phyloP scores from a whole-genome alignment of 1,139 yeast species.

The Candida frijolesensis region DNA sequence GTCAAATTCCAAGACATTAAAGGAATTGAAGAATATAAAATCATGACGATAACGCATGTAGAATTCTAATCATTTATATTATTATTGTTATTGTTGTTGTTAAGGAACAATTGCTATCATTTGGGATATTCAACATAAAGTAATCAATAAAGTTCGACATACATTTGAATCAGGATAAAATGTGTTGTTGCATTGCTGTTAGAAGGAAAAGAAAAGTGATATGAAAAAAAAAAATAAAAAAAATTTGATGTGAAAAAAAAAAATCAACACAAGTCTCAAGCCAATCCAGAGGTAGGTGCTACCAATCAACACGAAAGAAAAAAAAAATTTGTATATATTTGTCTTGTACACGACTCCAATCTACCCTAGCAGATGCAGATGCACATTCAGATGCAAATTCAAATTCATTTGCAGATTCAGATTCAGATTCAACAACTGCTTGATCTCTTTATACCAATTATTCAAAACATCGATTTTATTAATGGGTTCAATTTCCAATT shows the following conservation, averaged over 20 bases:
- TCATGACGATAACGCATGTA: constrained; percentile 9
- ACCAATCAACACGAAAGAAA: too few relatives aligned
- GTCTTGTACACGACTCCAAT: background rate
- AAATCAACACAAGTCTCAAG: too few relatives aligned
- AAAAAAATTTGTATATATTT: too few relatives aligned
- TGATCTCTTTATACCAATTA: constrained; percentile 2
- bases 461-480: constrained; percentile 6
- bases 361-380: background rate
- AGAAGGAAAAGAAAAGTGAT: background rate
- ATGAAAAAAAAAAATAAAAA: background rate
- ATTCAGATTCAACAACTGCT: constrained; percentile 1
- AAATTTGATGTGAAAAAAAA: background rate
- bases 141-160: too few relatives aligned
- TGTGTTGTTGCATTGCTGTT: too few relatives aligned
- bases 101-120: too few relatives aligned
- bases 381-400: background rate
- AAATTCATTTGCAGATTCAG: background rate
- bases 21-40: background rate
- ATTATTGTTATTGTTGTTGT: too few relatives aligned
- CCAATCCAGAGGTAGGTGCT: too few relatives aligned
- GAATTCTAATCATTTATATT: constrained; percentile 3
- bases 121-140: too few relatives aligned
- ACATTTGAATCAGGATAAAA: too few relatives aligned
- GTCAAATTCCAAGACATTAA: background rate
- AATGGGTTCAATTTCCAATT: constrained; percentile 6